Conservation (phyloP, 2,329 filamentous ascomycete species). For the Ascochyta clinopodiicola region DNA sequence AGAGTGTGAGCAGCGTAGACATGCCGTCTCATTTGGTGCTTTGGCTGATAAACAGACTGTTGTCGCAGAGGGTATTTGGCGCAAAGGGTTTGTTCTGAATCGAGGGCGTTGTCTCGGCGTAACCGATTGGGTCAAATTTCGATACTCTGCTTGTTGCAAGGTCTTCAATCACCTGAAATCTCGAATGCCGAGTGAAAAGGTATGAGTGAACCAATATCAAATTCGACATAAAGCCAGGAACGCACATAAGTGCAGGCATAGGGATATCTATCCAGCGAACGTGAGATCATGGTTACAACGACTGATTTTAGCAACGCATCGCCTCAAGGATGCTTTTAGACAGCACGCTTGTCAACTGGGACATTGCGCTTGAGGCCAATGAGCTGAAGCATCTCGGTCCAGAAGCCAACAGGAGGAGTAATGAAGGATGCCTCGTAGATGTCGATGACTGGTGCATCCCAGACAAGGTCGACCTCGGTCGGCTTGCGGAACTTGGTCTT, state of each 20-base stretch:
- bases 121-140: background rate
- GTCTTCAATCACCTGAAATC: slow-evolving; percentile 16
- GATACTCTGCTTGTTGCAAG: slow-evolving; percentile 26
- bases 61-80: slow-evolving; percentile 3
- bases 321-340: slow-evolving; percentile 14
- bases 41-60: background rate
- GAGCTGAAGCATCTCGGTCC: slow-evolving; percentile 48
- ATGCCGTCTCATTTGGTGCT: background rate
- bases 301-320: background rate
- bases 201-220: slow-evolving; percentile 29
- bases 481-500: slow-evolving; percentile 60
- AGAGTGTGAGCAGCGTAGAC: background rate
- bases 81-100: background rate
- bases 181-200: background rate
- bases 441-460: slow-evolving; percentile 50
- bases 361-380: slow-evolving; percentile 42
- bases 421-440: slow-evolving; percentile 53
- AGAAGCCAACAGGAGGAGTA: slow-evolving; percentile 41
- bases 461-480: slow-evolving; percentile 57
- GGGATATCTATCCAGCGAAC: slow-evolving; percentile 21
- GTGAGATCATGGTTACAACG: slow-evolving; percentile 15
- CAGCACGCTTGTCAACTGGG: slow-evolving; percentile 37
- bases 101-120: background rate
- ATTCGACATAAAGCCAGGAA: slow-evolving; percentile 20
- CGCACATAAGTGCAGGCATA: slow-evolving; percentile 11